Percentiles rank a stretch among this genome's conserved stretches.
Evolutionary conservation across 345 rosid genomes (phyloP).

Genomic region (Syzygium aromaticum): DNA sequence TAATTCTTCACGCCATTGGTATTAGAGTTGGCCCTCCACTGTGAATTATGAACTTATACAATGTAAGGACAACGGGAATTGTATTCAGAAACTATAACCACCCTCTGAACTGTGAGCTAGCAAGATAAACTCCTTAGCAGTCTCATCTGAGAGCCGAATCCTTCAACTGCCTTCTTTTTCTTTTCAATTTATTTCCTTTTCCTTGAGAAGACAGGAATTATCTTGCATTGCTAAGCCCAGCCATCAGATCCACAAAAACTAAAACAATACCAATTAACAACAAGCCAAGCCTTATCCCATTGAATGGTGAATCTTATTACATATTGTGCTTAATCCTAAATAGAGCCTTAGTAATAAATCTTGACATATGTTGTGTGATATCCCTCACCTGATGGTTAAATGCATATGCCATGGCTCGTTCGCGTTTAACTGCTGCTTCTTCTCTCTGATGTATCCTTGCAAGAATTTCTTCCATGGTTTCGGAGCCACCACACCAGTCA

Average conservation of each 20-base stretch:
- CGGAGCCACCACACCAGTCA: constrained; percentile 87
- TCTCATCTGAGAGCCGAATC: background rate
- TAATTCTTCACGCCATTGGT: constrained; percentile 32
- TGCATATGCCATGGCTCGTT: constrained; percentile 92
- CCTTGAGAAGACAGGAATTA: background rate
- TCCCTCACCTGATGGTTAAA: constrained; percentile 82
- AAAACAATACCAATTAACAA: background rate
- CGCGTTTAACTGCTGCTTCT: constrained; percentile 87
- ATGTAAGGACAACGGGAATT: background rate
- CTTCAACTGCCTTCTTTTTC: background rate
- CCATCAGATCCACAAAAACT: background rate
- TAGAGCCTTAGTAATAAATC: background rate
- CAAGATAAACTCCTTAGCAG: background rate
- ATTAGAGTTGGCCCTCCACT: constrained; percentile 82
- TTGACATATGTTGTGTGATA: background rate
- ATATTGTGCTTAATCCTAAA: background rate
- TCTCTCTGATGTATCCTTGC: constrained; percentile 73
- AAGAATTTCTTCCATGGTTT: constrained; percentile 61
- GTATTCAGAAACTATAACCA: background rate
- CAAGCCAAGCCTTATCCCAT: background rate
- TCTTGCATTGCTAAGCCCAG: background rate
- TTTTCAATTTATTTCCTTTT: background rate
- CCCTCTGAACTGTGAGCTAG: background rate
- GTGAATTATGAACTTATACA: constrained; percentile 5
- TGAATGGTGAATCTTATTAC: background rate